A percentile compares a stretch with the other conserved stretches of the same genome.
These are phyloP conservation scores for Teunomyces panamensis DNA, from an alignment of 805 yeast species.

Conservation along the genomic window DNA sequence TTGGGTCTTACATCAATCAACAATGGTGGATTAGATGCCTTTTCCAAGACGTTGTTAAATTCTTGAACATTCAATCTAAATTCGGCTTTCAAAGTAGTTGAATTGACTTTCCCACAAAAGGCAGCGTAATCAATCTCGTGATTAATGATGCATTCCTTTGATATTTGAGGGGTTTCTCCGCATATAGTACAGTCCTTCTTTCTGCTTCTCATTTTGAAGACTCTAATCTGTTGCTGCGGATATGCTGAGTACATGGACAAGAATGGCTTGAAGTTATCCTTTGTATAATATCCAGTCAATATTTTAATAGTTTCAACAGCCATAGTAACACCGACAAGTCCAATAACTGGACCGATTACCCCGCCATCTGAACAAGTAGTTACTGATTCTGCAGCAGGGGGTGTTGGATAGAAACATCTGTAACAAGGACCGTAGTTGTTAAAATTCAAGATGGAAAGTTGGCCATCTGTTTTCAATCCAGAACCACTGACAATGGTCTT, in stretches of 20 bases:
- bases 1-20: slow-evolving; percentile 76
- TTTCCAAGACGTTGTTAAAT: slow-evolving; percentile 20
- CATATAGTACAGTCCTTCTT: slow-evolving; percentile 63
- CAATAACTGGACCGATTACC: slow-evolving; percentile 94
- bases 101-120: slow-evolving; percentile 69
- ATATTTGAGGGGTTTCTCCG: slow-evolving; percentile 51
- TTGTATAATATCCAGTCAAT: slow-evolving; percentile 50
- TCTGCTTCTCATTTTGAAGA: slow-evolving; percentile 75
- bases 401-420: slow-evolving; percentile 86
- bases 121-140: slow-evolving; percentile 58
- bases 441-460: slow-evolving; percentile 72
- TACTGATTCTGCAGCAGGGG: slow-evolving; percentile 82
- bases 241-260: slow-evolving; percentile 66
- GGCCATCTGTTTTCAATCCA: slow-evolving; percentile 90
- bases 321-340: slow-evolving; percentile 84
- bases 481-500: slow-evolving; percentile 87
- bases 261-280: slow-evolving; percentile 61
- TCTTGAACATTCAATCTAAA: slow-evolving; percentile 48
- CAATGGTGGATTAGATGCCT: slow-evolving; percentile 24
- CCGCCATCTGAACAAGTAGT: slow-evolving; percentile 92
- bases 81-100: slow-evolving; percentile 41
- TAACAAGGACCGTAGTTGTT: slow-evolving; percentile 80
- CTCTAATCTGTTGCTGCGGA: slow-evolving; percentile 62
- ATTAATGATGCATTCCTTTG: slow-evolving; percentile 42
- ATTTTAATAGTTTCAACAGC: slow-evolving; percentile 84